Base-by-base conservation (phyloP, 2,329 filamentous ascomycete genomes). In the Penicillium sclerotigenum region DNA sequence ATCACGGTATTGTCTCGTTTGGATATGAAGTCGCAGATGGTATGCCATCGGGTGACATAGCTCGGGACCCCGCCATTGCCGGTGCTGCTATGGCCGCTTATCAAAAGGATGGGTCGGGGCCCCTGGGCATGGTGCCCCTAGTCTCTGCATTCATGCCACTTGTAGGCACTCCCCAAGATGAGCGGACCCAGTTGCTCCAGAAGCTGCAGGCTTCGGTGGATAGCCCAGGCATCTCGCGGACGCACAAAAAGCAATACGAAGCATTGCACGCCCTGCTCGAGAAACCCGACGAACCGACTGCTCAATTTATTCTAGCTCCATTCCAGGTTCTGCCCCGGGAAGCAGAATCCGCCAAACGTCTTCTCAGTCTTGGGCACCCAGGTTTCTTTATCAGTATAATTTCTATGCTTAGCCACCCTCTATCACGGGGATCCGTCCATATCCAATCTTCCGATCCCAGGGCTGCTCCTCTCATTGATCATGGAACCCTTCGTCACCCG, bases 401-500 rank as follows among this genome's bases (percentile, higher is more conserved):
- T 13, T 59, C 65, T 1, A 43, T 65, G n/a, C 63, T 71, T 2
- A 65, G 65, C 46, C 62, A 70, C 33, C 68, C 69, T 0, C 62
- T 72, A 8, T 73, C 70, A 2, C 66, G 68, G 2, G 71, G 70
- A 4, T 63, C 57, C 16, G 62, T 76, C 0, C 77, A 80, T 54
- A 73, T 80, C 42, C 59, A 59, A 0, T 77, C 75, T 0, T 41
- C 73, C 0, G 66, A 77, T 42, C 67, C 73, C 0, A 62, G 61
- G 0, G 66, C 59, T 1, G 60, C 71, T 14, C 77, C 78, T 0
- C 41, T 58, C 1, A 77, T 81, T 51, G 75, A 81, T 60, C 73
- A 75, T 0, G 70, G 69, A 10, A 79, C 77, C 36, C 67, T 80
- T 18, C 69, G 73, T 8, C 74, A 80, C 52, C 75, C 78, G 0